A percentile compares a stretch with the other conserved stretches of the same genome.
Conservation (phyloP, 305 asterid species). For the Fraxinus paxiana region DNA sequence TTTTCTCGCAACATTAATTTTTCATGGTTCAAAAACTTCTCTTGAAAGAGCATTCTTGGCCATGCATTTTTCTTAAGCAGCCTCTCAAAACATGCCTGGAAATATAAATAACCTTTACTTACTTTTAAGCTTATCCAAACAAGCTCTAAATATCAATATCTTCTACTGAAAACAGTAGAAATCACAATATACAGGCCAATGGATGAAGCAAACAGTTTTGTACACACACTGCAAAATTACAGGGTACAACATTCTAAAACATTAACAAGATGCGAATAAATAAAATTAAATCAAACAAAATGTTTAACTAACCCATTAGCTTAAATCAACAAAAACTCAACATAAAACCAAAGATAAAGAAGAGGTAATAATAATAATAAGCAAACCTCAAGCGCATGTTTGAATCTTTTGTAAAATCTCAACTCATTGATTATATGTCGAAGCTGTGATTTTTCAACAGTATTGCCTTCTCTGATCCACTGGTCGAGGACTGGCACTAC, state of each 20-base stretch:
- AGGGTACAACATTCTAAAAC: background rate
- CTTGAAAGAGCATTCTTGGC: background rate
- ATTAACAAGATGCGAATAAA: background rate
- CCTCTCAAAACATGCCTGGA: background rate
- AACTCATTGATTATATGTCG: slow-evolving; percentile 32
- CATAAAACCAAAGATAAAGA: background rate
- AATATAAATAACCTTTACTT: background rate
- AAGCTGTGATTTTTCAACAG: slow-evolving; percentile 28
- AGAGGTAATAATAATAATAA: background rate
- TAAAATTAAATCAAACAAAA: background rate
- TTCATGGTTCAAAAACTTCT: background rate
- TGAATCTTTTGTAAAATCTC: slow-evolving; percentile 41
- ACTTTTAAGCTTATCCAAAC: background rate
- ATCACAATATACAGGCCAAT: background rate
- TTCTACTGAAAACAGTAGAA: background rate
- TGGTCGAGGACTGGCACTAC: slow-evolving; percentile 52
- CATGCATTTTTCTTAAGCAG: background rate
- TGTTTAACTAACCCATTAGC: background rate
- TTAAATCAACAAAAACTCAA: background rate
- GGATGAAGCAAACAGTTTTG: background rate
- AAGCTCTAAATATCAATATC: background rate
- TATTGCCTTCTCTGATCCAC: slow-evolving; percentile 52
- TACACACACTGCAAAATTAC: background rate
- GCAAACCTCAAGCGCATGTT: slow-evolving; percentile 74
- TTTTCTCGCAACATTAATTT: background rate